phyloP scores from a whole-genome alignment of 345 rosid species.

The Boechera divaricarpa region DNA sequence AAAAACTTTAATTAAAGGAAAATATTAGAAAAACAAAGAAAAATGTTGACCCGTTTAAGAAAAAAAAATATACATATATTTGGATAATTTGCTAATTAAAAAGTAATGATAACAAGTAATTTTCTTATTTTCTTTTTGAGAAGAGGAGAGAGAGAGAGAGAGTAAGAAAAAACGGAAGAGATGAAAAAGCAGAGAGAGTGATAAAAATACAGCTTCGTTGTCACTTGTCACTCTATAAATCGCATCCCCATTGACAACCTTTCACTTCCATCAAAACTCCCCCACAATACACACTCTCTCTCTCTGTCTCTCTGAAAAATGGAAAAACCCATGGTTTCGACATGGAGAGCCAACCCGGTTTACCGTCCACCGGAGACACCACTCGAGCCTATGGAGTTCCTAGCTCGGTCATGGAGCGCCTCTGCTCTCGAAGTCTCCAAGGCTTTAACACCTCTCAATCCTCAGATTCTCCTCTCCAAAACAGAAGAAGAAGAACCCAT shows the following conservation, averaged over 20 bases:
- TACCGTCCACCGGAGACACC: slow-evolving; percentile 93
- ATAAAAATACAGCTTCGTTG: slow-evolving; percentile 35
- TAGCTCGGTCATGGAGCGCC: slow-evolving; percentile 94
- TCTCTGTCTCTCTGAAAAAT: slow-evolving; percentile 34
- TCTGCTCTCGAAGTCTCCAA: slow-evolving; percentile 87
- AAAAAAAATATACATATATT: neutral
- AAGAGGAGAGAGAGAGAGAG: neutral
- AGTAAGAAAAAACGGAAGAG: slow-evolving; percentile 38
- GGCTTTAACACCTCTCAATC: slow-evolving; percentile 64
- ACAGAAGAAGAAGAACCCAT: slow-evolving; percentile 57
- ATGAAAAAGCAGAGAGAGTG: slow-evolving; percentile 38
- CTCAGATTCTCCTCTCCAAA: slow-evolving; percentile 58
- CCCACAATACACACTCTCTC: neutral
- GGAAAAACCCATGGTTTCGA: slow-evolving; percentile 62
- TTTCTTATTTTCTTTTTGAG: neutral
- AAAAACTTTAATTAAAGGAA: neutral
- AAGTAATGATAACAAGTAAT: neutral
- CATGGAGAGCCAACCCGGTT: slow-evolving; percentile 67
- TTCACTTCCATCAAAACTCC: slow-evolving; percentile 42
- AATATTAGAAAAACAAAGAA: too few relatives aligned
- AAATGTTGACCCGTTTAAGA: too few relatives aligned
- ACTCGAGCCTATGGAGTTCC: slow-evolving; percentile 92
- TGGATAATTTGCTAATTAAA: neutral
- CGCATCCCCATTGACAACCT: slow-evolving; percentile 30
- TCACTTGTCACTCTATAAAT: slow-evolving; percentile 46